phyloP scores from a whole-genome alignment of 768 basidiomycete species.

The Cystofilobasidium macerans region DNA sequence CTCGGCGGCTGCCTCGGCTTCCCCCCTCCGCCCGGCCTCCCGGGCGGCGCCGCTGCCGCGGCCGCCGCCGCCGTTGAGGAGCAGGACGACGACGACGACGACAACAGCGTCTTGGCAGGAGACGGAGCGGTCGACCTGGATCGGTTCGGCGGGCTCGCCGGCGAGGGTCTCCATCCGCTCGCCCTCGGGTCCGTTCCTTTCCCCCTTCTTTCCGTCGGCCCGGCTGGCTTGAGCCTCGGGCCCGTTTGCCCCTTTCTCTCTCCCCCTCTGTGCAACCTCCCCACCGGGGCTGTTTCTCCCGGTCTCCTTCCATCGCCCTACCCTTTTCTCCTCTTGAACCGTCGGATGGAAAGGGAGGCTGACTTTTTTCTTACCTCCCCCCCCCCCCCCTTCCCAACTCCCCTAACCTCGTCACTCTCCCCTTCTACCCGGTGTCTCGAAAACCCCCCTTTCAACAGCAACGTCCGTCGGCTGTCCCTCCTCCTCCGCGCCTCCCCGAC shows the following conservation, averaged over 20 bases:
- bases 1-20: conserved; percentile 19
- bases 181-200: conserved; percentile 60
- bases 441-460: conserved; percentile 27
- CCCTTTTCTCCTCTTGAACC: too few species aligned
- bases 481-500: conserved; percentile 42
- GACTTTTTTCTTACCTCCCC: too few species aligned
- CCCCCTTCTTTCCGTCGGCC: too few species aligned
- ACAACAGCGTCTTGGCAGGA: background rate
- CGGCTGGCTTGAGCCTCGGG: too few species aligned
- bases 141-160: conserved; percentile 50
- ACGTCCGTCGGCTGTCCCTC: conserved; percentile 44
- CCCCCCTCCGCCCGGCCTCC: too few species aligned
- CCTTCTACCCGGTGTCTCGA: background rate
- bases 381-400: too few species aligned
- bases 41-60: too few species aligned
- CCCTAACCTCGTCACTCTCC: background rate
- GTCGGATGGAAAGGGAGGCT: too few species aligned
- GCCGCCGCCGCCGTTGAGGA: too few species aligned
- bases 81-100: conserved; percentile 1
- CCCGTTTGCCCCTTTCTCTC: conserved; percentile 33
- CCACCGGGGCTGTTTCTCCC: too few species aligned
- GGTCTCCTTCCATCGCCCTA: too few species aligned
- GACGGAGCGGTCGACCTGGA: background rate
- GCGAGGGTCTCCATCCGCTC: conserved; percentile 61
- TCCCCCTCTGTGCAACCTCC: background rate